Conservation (phyloP, 495 filamentous ascomycete species). For the Penicillium dipodomyicola region DNA sequence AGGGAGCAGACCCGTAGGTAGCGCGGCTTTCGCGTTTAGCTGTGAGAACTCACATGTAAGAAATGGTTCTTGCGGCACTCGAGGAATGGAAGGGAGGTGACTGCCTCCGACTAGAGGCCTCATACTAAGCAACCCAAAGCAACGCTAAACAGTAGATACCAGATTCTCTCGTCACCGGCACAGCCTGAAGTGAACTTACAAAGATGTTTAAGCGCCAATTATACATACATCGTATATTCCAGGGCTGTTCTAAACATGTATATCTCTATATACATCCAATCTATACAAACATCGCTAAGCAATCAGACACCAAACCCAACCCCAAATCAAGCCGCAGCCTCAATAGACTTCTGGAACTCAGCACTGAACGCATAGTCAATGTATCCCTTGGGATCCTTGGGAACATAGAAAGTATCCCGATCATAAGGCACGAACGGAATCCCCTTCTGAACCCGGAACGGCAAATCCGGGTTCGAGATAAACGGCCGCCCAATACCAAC, state of each 20-base stretch:
- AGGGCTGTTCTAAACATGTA: background rate
- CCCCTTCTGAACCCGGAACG: slow-evolving; percentile 57
- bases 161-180: background rate
- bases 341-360: slow-evolving; percentile 35
- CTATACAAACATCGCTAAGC: slow-evolving; percentile 17
- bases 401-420: slow-evolving; percentile 56
- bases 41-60: too few species aligned
- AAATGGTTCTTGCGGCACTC: too few species aligned
- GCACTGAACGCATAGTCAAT: slow-evolving; percentile 53
- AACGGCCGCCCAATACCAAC: slow-evolving; percentile 63
- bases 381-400: slow-evolving; percentile 55
- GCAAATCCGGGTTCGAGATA: slow-evolving; percentile 70
- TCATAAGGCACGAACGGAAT: slow-evolving; percentile 57
- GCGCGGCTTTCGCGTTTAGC: too few species aligned
- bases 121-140: too few species aligned
- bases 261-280: background rate
- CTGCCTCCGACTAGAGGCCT: too few species aligned
- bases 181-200: background rate
- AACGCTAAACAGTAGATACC: too few species aligned
- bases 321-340: slow-evolving; percentile 22
- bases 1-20: too few species aligned
- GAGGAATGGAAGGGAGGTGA: too few species aligned
- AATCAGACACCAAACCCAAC: slow-evolving; percentile 10
- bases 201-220: background rate
- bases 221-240: background rate